Conservation (phyloP, 2,329 filamentous ascomycete genomes). For the Colletotrichum salicis region DNA sequence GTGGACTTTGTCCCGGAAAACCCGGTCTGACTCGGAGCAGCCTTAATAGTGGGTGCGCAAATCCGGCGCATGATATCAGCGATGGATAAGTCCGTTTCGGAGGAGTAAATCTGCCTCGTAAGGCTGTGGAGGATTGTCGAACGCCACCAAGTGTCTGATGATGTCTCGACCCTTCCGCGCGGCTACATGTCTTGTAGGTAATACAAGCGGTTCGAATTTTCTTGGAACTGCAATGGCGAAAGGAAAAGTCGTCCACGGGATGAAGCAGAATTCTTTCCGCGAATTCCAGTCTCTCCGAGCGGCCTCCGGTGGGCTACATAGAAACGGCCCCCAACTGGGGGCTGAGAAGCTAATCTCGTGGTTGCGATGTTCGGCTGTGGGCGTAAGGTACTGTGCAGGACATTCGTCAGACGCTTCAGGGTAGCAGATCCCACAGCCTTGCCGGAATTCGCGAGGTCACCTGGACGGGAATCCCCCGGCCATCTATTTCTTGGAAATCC, state of each 20-base stretch:
- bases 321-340: constrained; percentile 22
- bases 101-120: constrained; percentile 22
- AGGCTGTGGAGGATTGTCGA: constrained; percentile 5
- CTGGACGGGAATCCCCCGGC: neutral
- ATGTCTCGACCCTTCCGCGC: neutral
- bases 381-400: neutral
- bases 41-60: constrained; percentile 2
- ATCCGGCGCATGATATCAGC: neutral
- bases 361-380: neutral
- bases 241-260: neutral
- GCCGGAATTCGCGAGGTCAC: neutral
- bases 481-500: neutral
- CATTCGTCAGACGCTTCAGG: neutral
- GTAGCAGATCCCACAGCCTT: constrained; percentile 20
- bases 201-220: neutral
- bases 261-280: neutral
- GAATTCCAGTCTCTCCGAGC: neutral
- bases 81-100: neutral
- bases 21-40: constrained; percentile 10
- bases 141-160: neutral
- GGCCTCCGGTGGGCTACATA: constrained; percentile 11
- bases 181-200: neutral
- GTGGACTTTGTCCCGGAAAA: neutral
- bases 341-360: neutral
- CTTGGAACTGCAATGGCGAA: neutral